phyloP scores from a whole-genome alignment of 2,329 filamentous ascomycete genomes.

The Didymella lethalis region DNA sequence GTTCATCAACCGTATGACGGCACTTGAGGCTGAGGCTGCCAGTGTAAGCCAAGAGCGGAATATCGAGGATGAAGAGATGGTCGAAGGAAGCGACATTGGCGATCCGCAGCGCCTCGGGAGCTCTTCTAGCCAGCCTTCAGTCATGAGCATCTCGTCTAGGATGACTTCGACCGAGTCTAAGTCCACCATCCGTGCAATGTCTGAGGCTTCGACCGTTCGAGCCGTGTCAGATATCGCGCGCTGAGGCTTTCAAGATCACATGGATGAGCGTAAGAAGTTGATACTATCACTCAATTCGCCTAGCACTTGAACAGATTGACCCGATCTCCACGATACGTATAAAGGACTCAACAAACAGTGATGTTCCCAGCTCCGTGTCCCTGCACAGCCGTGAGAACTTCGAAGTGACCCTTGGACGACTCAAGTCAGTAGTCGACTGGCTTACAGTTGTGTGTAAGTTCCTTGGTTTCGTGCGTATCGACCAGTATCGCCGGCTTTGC shows the following conservation, averaged over 20 bases:
- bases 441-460: too few species aligned
- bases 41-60: conserved; percentile 23
- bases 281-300: too few species aligned
- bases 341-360: too few species aligned
- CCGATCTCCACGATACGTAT: too few species aligned
- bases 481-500: too few species aligned
- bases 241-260: background rate
- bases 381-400: too few species aligned
- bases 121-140: conserved; percentile 28
- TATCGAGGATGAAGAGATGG: conserved; percentile 30
- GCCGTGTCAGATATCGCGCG: conserved; percentile 40
- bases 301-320: too few species aligned
- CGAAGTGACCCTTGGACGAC: too few species aligned
- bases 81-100: conserved; percentile 12
- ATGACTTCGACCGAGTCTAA: conserved; percentile 28
- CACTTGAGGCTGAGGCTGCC: conserved; percentile 62
- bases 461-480: too few species aligned
- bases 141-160: conserved; percentile 34
- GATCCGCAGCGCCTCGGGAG: conserved; percentile 27
- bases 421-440: too few species aligned
- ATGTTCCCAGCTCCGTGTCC: too few species aligned
- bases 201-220: conserved; percentile 33
- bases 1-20: conserved; percentile 75
- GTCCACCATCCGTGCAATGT: conserved; percentile 24
- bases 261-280: too few species aligned